Evolutionary conservation across 805 yeast genomes (phyloP), one percentile per base, ranked within the genome.

Genomic region (Metschnikowia shivogae): DNA sequence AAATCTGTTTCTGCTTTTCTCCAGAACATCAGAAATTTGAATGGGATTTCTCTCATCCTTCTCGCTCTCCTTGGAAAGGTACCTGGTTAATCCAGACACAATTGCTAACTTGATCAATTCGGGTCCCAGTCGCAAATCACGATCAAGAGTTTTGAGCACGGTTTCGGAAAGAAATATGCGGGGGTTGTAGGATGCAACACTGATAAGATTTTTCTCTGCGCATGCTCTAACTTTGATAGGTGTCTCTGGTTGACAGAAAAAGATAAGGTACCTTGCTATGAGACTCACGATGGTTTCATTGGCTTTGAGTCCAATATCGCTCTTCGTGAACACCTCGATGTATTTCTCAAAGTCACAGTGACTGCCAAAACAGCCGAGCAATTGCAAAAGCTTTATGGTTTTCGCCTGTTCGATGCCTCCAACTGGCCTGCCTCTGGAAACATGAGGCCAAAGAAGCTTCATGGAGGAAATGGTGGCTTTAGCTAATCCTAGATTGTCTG

Each of bases 341-440:
- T 70, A 63, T 5, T 58, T 60, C 44, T 80, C 85, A 44, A 87
- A 73, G n/a, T 77, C 64, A 52, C 93, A 86, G 51, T 74, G 76
- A 37, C 83, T 72, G 0, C 90, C 95, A 64, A 89, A 80, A 35
- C 77, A 76, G 0, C 95, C 90, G 4, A 86, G 59, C 19, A 89
- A 63, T 54, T 77, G 78, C 1, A 89, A 57, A 5, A 88, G 60
- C 47, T 86, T 74, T 19, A 73, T 72, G 3, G 84, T 54, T 34
- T 52, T 58, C 6, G 44, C 41, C 5, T 39, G 50, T 73, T 80
- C 2, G 13, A 17, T 13, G 30, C 8, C n/a, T 22, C 3, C 35
- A 11, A 26, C 22, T 14, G 29, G 22, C 29, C 24, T 20, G 14
- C 12, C 11, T 22, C 34, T 14, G 29, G 29, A 17, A 72, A 44